Evolutionary conservation across 352 stramenopile genomes (phyloP).

Genomic region (Pythium oligandrum): DNA sequence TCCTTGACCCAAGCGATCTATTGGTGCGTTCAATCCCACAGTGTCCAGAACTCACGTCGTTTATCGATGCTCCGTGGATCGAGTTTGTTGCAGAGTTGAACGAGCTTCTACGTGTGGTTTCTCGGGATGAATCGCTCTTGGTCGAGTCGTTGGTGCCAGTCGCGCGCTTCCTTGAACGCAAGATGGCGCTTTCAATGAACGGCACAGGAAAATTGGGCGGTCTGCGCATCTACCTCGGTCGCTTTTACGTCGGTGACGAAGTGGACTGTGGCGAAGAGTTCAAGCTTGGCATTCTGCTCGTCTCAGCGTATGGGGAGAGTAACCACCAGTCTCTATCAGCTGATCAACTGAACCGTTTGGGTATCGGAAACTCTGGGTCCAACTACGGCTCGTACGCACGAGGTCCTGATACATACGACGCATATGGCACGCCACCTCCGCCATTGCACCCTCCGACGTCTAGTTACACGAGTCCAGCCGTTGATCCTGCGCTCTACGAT

Average conservation of each 20-base stretch:
- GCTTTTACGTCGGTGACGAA: conserved; percentile 73
- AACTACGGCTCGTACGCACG: no score
- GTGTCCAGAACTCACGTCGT: conserved; percentile 72
- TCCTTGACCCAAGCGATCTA: conserved; percentile 75
- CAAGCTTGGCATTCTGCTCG: conserved; percentile 69
- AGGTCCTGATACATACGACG: no score
- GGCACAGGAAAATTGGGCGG: conserved; percentile 44
- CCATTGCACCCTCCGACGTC: no score
- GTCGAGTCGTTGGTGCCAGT: conserved; percentile 61
- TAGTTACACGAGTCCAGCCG: no score
- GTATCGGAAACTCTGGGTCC: no score
- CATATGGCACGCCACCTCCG: no score
- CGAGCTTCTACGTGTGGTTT: conserved; percentile 62
- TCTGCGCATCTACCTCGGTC: conserved; percentile 63
- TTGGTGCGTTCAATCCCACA: conserved; percentile 75
- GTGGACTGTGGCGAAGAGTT: conserved; percentile 64
- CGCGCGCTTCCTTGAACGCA: conserved; percentile 56
- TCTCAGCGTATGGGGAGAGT: conserved; percentile 30
- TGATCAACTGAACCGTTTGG: no score
- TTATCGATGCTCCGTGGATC: conserved; percentile 84
- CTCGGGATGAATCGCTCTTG: conserved; percentile 43
- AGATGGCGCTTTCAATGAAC: conserved; percentile 34
- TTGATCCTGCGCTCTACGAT: no score
- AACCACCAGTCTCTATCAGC: background rate
- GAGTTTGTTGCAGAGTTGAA: conserved; percentile 82